Conservation (phyloP, 192 early-diverging fungal genomes). For the Backusella morwellensis region DNA sequence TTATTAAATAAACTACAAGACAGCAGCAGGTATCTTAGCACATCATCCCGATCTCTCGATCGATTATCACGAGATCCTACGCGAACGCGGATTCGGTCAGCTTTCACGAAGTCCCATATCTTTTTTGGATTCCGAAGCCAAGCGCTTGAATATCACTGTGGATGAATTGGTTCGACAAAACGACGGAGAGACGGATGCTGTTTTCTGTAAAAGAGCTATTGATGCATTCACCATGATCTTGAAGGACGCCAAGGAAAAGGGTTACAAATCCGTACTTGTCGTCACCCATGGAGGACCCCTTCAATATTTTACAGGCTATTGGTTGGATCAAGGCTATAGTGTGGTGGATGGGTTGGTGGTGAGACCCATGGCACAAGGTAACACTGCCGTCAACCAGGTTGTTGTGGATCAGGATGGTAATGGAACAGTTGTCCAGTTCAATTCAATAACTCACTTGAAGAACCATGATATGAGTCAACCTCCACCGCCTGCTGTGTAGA, state of each 20-base stretch:
- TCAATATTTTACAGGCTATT: not conserved
- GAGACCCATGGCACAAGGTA: not conserved
- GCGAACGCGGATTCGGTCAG: constrained; percentile 26
- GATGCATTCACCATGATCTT: constrained; percentile 12
- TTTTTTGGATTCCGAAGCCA: not conserved
- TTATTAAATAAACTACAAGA: constrained; percentile 5
- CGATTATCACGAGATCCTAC: not conserved
- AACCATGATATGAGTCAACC: not conserved
- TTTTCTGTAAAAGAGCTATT: constrained; percentile 4
- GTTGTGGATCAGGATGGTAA: not conserved
- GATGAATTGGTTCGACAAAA: constrained; percentile 6
- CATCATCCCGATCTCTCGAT: constrained; percentile 12
- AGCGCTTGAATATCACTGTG: not conserved
- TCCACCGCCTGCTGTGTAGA: constrained; percentile 14
- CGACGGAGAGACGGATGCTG: constrained; percentile 17
- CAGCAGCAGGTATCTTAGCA: constrained; percentile 7
- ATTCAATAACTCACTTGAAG: constrained; percentile 10
- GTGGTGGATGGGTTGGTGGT: not conserved
- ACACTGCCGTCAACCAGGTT: constrained; percentile 14
- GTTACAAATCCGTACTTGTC: constrained; percentile 15
- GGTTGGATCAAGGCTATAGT: not conserved
- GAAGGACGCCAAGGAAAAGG: constrained; percentile 1
- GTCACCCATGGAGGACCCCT: constrained; percentile 32
- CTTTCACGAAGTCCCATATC: constrained; percentile 10
- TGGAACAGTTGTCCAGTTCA: not conserved